Evolutionary conservation across 371 early-diverging fungal genomes (phyloP).

Genomic region (Mucor irregularis): DNA sequence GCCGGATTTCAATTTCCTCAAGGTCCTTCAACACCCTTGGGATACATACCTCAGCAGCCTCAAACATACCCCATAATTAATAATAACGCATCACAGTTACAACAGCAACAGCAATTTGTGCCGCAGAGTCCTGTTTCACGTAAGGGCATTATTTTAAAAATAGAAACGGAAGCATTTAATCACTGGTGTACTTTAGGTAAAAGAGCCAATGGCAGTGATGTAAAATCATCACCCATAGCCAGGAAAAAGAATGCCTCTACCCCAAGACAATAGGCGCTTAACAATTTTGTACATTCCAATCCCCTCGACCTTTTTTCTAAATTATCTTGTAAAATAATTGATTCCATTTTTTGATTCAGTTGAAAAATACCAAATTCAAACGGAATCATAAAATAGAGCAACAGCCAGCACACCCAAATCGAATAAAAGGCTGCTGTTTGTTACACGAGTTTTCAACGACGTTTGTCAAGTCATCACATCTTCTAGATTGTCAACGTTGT

Average conservation of each 20-base stretch:
- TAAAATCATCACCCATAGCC: background rate
- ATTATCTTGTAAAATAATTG: no score
- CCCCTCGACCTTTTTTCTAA: no score
- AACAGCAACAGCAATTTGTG: conserved; percentile 20
- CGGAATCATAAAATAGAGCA: no score
- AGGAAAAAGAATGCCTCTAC: background rate
- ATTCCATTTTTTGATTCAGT: background rate
- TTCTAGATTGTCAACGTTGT: no score
- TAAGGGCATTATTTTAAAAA: background rate
- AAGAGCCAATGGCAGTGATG: background rate
- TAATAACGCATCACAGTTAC: conserved; percentile 3
- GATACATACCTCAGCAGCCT: conserved; percentile 29
- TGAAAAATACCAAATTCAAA: no score
- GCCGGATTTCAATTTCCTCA: conserved; percentile 19
- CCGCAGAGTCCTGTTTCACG: conserved; percentile 22
- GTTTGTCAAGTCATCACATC: no score
- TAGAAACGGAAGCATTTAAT: no score
- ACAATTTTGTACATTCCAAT: background rate
- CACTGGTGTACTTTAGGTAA: background rate
- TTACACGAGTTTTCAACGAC: no score
- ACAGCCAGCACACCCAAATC: no score
- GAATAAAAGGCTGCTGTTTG: no score
- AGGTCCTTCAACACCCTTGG: conserved; percentile 5
- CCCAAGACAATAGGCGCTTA: background rate
- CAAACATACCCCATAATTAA: conserved; percentile 5